phyloP scores from a whole-genome alignment of 2,329 filamentous ascomycete genomes.

The Didymella exigua region DNA sequence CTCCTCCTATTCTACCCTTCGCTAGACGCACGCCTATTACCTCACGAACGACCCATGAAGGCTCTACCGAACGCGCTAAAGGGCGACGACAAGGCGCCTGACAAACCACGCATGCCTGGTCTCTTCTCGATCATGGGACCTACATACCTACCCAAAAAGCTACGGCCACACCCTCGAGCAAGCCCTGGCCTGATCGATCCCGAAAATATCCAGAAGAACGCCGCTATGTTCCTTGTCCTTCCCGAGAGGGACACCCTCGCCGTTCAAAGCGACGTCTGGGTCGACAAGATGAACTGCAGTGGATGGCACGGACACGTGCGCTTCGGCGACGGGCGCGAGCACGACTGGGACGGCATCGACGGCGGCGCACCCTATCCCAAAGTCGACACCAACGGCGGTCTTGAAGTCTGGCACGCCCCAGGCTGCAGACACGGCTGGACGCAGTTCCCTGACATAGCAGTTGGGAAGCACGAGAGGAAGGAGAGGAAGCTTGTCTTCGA shows the following conservation, averaged over 20 bases:
- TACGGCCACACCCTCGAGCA: conserved; percentile 48
- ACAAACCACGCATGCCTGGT: conserved; percentile 42
- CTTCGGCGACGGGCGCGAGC: conserved; percentile 42
- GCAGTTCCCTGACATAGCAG: conserved; percentile 49
- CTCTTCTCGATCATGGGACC: conserved; percentile 50
- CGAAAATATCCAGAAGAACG: conserved; percentile 44
- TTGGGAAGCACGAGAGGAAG: conserved; percentile 47
- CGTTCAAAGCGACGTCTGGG: conserved; percentile 52
- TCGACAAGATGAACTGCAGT: conserved; percentile 45
- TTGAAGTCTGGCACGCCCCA: conserved; percentile 49
- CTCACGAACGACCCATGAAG: conserved; percentile 49
- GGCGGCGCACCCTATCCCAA: conserved; percentile 25
- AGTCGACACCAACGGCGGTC: conserved; percentile 34
- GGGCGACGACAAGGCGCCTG: conserved; percentile 35
- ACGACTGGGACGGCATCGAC: conserved; percentile 38
- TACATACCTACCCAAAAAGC: conserved; percentile 49
- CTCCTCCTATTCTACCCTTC: conserved; percentile 53
- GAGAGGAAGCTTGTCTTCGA: conserved; percentile 47
- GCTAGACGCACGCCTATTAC: conserved; percentile 50
- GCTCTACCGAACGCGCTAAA: conserved; percentile 44
- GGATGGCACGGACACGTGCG: conserved; percentile 43
- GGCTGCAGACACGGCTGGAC: conserved; percentile 51
- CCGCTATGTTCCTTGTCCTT: conserved; percentile 50
- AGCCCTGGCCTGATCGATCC: conserved; percentile 49
- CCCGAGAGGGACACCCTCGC: conserved; percentile 50